These are phyloP conservation scores for Erysimum cheiri DNA, from an alignment of 441 rosid genomes.

Conservation along the genomic window DNA sequence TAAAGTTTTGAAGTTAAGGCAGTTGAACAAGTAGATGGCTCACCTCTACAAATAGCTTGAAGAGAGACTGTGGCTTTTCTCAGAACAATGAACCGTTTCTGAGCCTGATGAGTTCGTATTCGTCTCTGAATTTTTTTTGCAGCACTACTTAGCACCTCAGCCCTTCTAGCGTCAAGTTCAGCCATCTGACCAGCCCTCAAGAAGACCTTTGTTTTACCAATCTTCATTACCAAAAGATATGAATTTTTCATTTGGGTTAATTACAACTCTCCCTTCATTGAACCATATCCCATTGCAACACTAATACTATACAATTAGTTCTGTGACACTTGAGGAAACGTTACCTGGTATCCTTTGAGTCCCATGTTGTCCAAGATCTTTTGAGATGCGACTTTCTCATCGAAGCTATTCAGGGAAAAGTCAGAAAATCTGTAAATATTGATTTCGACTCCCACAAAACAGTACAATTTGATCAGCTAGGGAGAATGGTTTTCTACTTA, in stretches of 20 bases:
- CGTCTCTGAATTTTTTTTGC: slow-evolving; percentile 91
- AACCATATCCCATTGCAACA: slow-evolving; percentile 29
- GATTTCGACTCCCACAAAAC: slow-evolving; percentile 33
- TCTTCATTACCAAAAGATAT: slow-evolving; percentile 58
- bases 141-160: slow-evolving; percentile 84
- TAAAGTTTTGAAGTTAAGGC: not conserved
- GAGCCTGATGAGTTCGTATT: slow-evolving; percentile 73
- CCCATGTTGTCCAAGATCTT: slow-evolving; percentile 87
- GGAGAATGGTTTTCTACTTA: slow-evolving; percentile 48
- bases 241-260: slow-evolving; percentile 6
- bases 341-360: slow-evolving; percentile 94
- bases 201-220: slow-evolving; percentile 95
- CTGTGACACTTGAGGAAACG: slow-evolving; percentile 26
- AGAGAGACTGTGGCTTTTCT: slow-evolving; percentile 63
- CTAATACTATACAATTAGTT: not conserved
- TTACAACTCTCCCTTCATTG: slow-evolving; percentile 22
- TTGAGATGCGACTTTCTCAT: slow-evolving; percentile 76
- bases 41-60: slow-evolving; percentile 91
- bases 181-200: slow-evolving; percentile 99
- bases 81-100: slow-evolving; percentile 72
- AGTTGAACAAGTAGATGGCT: slow-evolving; percentile 28
- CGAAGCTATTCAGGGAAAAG: slow-evolving; percentile 61
- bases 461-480: slow-evolving; percentile 29
- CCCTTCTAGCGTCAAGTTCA: slow-evolving; percentile 88
- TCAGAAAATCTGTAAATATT: slow-evolving; percentile 36